Base-by-base conservation (phyloP, 805 yeast species). In the Ogataea allantospora region DNA sequence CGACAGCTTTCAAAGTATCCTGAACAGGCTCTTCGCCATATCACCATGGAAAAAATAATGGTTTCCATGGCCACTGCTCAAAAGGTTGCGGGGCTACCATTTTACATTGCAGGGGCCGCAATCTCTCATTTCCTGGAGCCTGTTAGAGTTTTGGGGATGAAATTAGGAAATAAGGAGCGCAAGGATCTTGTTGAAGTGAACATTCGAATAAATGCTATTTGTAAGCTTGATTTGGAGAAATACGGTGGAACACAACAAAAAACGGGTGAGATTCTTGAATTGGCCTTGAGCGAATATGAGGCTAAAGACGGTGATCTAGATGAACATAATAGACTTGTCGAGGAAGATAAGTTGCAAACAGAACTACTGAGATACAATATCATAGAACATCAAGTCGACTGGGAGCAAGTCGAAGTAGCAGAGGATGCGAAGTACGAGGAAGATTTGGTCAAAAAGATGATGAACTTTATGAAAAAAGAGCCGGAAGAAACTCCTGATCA, bases 1-100 rank as follows among this genome's bases (percentile, higher is more conserved):
- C 9, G 41, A 1, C 31, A 40, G 10, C 30, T 68, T 5, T 27
- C 38, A 1, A 25, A 44, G 11, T 63, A 53, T 35, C 73, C 75
- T 1, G 20, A 38, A 7, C 42, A 42, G 10, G 56, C 58, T 1
- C 38, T 71, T 12, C 43, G 58, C 26, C 44, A 51, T 9, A 44
- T 65, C 10, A 47, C 40, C 47, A 10, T 51, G 38, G 33, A 39
- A 44, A 14, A 38, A 23, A 23, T 46, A 45, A 16, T 44, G 38
- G 46, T 57, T 41, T 33, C 44, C 30, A n/a, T 19, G 27, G 21
- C 30, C 6, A n/a, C 45, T 10, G 48, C 50, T 33, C 6, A 29
- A 31, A 10, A 28, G 48, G 11, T 46, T 7, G 16, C 27, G 30
- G 6, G 46, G 11, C 38, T 30, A 20, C 45, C 50, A 1, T 12